Base-by-base conservation (phyloP, 2,329 filamentous ascomycete genomes). In the Alternaria arborescens region DNA sequence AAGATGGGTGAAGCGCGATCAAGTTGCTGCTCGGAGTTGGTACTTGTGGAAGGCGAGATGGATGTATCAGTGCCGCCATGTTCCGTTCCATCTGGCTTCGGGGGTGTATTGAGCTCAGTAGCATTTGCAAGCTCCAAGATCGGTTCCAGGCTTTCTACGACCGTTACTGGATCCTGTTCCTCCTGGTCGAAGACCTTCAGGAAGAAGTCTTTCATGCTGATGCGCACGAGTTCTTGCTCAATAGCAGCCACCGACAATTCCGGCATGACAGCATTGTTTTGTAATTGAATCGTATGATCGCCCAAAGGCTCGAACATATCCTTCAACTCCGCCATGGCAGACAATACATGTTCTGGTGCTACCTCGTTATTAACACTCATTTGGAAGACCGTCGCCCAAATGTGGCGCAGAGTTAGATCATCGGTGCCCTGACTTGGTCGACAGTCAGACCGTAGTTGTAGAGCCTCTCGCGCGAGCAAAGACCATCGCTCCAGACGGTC, bases 131-230 rank as follows among this genome's bases (percentile, higher is more conserved):
- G 89, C 64, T 97, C 94, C 5, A 99, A 83, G 10, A 99, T 91
- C 4, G 95, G 95, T 72, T 99, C 95, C 36, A 99, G 82, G 28
- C 89, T 95, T 72, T 97, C 93, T 60, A 99, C 97, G 20, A 97
- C 88, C 5, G 89, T 86, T 12, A 94, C 86, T 0, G 94, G 92
- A 68, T 97, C 90, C 47, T 90, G 88, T 60, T 89, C 87, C 58
- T 95, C 91, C 38, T 93, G 89, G 61, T 92, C 91, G 75, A 98
- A 98, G 0, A 99, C 87, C 38, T 89, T 92, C 52, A 93, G 85
- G 78, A 99, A 98, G 77, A 98, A 98, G 73, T 97, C 94, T 87
- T 97, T 95, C 0, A 94, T 98, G 14, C 92, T 97, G 34, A 98
- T 85, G 71, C 94, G 93, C 12, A 92, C 94, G 26, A 97, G 90